Evolutionary conservation across 306 rosid genomes (phyloP), one percentile per base, ranked within the genome.

Genomic region (Sphenostylis stenocarpa): DNA sequence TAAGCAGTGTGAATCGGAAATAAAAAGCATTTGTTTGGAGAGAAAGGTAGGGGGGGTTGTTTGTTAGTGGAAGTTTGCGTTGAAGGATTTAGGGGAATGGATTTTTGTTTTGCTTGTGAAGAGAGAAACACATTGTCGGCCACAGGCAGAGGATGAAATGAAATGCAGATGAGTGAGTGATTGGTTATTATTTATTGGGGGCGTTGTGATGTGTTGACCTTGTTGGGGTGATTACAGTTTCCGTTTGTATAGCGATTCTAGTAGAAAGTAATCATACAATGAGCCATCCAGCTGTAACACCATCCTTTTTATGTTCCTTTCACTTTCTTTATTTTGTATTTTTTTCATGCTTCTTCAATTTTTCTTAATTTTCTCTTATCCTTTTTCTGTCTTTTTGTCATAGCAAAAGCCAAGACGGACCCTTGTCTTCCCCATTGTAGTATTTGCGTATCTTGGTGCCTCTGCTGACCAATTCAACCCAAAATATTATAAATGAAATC

Each of bases 121-220:
- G 74, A 47, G 51, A 81, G 70, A 29, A 81, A 72, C 76, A 84
- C 56, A 66, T 62, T 87, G 97, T 92, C 97, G 93, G 92, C 93
- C 90, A 88, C 72, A 19, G 61, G 67, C 26, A 75, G 23, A 66
- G 82, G 70, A 43, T 47, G 52, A 33, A 48, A 75, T 80, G 81
- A 77, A 71, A 64, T 70, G 19, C 21, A 28, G 55, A 67, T 77
- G 60, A 62, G 77, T 63, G 80, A 73, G 12, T 44, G 56, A 3
- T 72, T 38, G 43, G 9, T 38, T 38, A 38, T 38, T 38, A 38
- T 38, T 38, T 63, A 53, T 80, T 77, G 49, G 44, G 75, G 73
- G 70, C 67, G 80, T 79, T 91, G 70, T 70, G 80, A 77, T 91
- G 91, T 70, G 80, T 79, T 91, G 91, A 87, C 97, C 90, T 85